These are phyloP conservation scores for Rhododendron vialii DNA, from an alignment of 148 eudicot species.

Conservation along the genomic window DNA sequence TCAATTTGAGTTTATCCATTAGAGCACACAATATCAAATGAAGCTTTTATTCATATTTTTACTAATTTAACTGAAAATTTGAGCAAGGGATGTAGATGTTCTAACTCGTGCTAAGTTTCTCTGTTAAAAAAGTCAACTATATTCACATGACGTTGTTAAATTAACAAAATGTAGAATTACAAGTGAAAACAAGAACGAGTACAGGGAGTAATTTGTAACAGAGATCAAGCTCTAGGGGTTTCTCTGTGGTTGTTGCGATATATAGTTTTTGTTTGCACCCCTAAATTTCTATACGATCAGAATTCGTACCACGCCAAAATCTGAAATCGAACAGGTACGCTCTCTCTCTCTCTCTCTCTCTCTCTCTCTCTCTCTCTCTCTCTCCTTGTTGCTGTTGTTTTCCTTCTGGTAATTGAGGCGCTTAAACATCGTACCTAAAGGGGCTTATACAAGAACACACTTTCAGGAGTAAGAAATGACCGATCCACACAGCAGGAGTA, in stretches of 20 bases:
- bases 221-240: background rate
- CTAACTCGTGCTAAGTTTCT: no score
- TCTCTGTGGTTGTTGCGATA: background rate
- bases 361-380: background rate
- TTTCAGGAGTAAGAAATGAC: background rate
- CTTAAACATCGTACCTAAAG: background rate
- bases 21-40: no score
- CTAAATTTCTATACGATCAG: background rate
- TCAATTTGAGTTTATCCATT: no score
- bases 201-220: background rate
- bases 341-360: background rate
- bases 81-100: no score
- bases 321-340: background rate
- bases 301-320: background rate
- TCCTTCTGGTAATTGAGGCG: background rate
- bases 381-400: background rate
- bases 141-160: background rate
- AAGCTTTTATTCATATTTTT: no score
- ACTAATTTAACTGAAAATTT: no score
- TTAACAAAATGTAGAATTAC: background rate
- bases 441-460: background rate
- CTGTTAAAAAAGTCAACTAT: no score
- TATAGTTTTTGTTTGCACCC: background rate
- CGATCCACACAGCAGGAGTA: background rate
- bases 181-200: background rate